Percentiles rank a stretch among this genome's conserved stretches.
These are phyloP conservation scores for Colletotrichum orchidophilum DNA, from an alignment of 2,329 filamentous ascomycete species.

Conservation along the genomic window DNA sequence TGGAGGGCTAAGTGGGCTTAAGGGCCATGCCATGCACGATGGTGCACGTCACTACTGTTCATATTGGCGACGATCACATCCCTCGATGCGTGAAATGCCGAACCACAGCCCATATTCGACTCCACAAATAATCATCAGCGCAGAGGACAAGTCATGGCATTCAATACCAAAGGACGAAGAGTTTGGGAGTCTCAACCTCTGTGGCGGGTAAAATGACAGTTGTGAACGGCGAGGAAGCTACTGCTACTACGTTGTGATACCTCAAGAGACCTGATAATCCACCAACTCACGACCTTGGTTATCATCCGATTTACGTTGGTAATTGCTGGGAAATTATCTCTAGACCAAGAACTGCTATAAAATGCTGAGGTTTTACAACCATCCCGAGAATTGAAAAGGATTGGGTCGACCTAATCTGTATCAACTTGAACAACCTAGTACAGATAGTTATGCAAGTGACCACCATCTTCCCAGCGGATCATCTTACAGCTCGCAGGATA, in stretches of 20 bases:
- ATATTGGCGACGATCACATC: not conserved
- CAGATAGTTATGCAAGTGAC: constrained; percentile 37
- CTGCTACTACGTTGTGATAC: too few relatives aligned
- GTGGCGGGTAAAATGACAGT: not conserved
- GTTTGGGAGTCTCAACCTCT: not conserved
- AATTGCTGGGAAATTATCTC: constrained; percentile 40
- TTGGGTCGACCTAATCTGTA: constrained; percentile 41
- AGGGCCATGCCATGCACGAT: too few relatives aligned
- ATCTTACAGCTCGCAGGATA: too few relatives aligned
- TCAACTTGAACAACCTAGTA: constrained; percentile 34
- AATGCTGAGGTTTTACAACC: constrained; percentile 36
- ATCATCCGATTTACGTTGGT: constrained; percentile 28
- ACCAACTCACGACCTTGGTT: not conserved
- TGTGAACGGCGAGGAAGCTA: fast-evolving
- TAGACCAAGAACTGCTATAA: constrained; percentile 40
- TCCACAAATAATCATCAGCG: not conserved
- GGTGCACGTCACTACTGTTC: not conserved
- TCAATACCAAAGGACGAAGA: not conserved
- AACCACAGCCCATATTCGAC: not conserved
- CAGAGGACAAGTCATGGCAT: not conserved
- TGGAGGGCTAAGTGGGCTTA: too few relatives aligned
- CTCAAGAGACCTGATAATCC: not conserved
- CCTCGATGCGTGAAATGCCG: not conserved
- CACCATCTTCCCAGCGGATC: not conserved
- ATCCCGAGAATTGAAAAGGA: constrained; percentile 5